phyloP scores from a whole-genome alignment of 2,329 filamentous ascomycete species.

The Neurospora sp. region DNA sequence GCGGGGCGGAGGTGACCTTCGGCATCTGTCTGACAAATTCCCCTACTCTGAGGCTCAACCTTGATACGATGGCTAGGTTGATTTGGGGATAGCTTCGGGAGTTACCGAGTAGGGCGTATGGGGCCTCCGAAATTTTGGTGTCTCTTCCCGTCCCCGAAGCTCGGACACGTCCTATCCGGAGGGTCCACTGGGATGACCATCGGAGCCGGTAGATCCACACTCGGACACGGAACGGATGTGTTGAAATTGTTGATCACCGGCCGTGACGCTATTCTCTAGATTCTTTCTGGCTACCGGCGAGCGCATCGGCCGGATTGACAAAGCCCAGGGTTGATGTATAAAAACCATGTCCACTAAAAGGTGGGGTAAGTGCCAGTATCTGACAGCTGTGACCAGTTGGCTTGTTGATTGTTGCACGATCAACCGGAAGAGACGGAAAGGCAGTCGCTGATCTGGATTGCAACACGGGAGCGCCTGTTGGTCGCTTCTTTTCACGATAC shows the following conservation, averaged over 20 bases:
- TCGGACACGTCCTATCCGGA: neutral
- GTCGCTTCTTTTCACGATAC: neutral
- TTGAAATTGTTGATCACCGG: neutral
- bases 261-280: neutral
- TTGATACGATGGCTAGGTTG: neutral
- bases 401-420: neutral
- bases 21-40: conserved; percentile 9
- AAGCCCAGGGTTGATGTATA: conserved; percentile 9
- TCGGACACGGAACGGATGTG: neutral
- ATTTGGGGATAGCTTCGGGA: neutral
- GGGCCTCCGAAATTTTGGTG: neutral
- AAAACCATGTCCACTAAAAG: conserved; percentile 4
- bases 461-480: neutral
- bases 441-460: neutral
- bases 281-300: neutral
- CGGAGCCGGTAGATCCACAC: neutral
- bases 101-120: neutral
- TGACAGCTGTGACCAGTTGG: neutral
- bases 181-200: neutral
- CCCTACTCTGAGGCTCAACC: neutral
- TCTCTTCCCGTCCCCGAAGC: neutral
- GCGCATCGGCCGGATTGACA: conserved; percentile 11
- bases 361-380: neutral
- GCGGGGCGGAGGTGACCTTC: conserved; percentile 12
- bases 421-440: neutral